phyloP scores from a whole-genome alignment of 148 eudicot genomes.

The Drosera capensis region DNA sequence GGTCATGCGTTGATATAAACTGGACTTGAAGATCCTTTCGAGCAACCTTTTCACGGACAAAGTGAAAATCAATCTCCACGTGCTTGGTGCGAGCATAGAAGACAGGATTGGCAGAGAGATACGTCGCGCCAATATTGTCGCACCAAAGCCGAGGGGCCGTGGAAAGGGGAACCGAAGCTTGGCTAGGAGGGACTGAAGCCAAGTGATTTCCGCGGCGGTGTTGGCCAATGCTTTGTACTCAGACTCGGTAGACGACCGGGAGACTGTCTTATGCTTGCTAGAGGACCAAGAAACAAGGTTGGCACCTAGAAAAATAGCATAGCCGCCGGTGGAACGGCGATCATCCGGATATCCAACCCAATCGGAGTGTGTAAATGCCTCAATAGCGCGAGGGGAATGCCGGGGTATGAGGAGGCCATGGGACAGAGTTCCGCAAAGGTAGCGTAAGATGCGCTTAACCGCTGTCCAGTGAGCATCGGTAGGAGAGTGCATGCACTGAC shows the following conservation, averaged over 20 bases:
- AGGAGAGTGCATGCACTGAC: no score
- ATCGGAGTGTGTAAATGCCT: background rate
- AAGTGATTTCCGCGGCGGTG: background rate
- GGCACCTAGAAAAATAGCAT: background rate
- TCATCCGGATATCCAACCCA: background rate
- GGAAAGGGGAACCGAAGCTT: background rate
- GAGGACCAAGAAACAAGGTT: background rate
- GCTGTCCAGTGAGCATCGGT: no score
- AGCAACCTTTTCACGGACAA: background rate
- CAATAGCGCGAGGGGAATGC: background rate
- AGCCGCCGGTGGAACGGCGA: background rate
- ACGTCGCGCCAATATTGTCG: background rate
- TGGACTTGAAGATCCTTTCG: background rate
- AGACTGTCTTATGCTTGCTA: background rate
- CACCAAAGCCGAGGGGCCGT: background rate
- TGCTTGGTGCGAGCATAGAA: background rate
- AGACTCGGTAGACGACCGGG: background rate
- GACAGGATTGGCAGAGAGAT: background rate
- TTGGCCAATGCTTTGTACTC: background rate
- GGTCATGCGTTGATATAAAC: no score
- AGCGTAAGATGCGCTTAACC: no score
- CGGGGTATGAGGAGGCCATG: background rate
- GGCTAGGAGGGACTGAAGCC: background rate
- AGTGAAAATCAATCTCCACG: slow-evolving; percentile 1
- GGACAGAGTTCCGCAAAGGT: background rate